A percentile compares a stretch with the other conserved stretches of the same genome.
Conservation (phyloP, 805 yeast genomes). For the Metschnikowia orientalis region DNA sequence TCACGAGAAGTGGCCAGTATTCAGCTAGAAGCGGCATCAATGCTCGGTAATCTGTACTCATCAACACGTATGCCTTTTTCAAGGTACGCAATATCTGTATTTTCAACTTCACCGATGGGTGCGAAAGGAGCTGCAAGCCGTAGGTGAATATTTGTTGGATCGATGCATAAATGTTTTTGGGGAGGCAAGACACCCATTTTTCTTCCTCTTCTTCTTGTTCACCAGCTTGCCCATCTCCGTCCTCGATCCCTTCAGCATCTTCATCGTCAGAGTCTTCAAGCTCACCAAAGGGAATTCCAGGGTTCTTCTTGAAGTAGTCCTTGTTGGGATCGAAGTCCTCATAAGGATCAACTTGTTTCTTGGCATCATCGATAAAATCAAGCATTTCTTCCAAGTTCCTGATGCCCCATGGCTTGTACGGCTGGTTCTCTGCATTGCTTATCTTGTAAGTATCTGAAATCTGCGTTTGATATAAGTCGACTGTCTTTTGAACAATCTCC, state of each 20-base stretch:
- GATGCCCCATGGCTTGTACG: conserved; percentile 60
- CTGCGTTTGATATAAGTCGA: conserved; percentile 25
- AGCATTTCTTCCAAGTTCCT: conserved; percentile 40
- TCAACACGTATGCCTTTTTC: conserved; percentile 27
- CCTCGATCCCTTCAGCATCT: conserved; percentile 22
- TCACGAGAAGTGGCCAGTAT: conserved; percentile 31
- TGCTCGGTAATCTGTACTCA: conserved; percentile 28
- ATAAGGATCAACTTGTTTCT: conserved; percentile 25
- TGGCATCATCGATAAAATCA: conserved; percentile 37
- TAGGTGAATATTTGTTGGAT: conserved; percentile 61
- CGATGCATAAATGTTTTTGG: conserved; percentile 53
- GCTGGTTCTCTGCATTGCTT: not conserved
- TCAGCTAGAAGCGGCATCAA: conserved; percentile 31
- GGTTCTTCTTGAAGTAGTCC: conserved; percentile 36
- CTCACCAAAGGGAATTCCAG: conserved; percentile 33
- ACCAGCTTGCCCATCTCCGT: conserved; percentile 11
- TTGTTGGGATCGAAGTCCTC: conserved; percentile 31
- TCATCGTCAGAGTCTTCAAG: conserved; percentile 24
- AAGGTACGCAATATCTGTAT: conserved; percentile 52
- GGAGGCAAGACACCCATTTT: conserved; percentile 65
- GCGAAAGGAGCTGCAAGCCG: conserved; percentile 66
- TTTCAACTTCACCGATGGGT: conserved; percentile 55
- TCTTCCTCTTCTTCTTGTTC: conserved; percentile 12
- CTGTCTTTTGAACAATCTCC: conserved; percentile 50
- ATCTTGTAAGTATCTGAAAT: conserved; percentile 7